phyloP scores from a whole-genome alignment of 2,329 filamentous ascomycete genomes.

The Aspergillus luchuensis region DNA sequence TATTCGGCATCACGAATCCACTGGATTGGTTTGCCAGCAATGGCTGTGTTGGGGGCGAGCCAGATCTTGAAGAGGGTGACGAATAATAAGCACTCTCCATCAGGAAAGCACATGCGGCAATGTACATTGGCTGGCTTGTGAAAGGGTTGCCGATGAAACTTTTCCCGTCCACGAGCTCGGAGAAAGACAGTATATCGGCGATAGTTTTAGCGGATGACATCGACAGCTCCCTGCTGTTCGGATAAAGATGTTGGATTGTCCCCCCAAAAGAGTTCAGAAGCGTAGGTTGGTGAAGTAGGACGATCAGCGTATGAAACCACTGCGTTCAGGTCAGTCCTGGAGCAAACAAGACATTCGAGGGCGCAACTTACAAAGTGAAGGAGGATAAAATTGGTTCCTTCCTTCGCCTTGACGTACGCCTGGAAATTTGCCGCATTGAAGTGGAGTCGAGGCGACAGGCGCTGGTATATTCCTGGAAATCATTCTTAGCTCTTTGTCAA shows the following conservation, averaged over 20 bases:
- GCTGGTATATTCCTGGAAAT: conserved; percentile 63
- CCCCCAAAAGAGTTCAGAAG: conserved; percentile 75
- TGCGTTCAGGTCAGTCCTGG: conserved; percentile 23
- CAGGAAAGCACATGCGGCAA: conserved; percentile 84
- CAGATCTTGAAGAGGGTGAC: conserved; percentile 63
- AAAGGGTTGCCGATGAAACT: conserved; percentile 88
- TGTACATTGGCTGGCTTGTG: conserved; percentile 87
- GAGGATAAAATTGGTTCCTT: conserved; percentile 84
- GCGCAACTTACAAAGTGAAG: conserved; percentile 64
- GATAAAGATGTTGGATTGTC: conserved; percentile 69
- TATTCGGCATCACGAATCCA: conserved; percentile 38
- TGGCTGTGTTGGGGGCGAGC: conserved; percentile 50
- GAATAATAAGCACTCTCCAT: conserved; percentile 77
- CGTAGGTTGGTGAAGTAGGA: conserved; percentile 81
- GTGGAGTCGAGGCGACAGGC: conserved; percentile 71
- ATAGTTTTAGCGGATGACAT: conserved; percentile 93
- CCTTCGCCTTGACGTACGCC: conserved; percentile 75
- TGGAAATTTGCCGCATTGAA: conserved; percentile 88
- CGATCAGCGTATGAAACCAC: conserved; percentile 86
- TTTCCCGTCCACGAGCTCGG: conserved; percentile 80
- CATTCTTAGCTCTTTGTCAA: conserved; percentile 2
- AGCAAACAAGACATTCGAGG: background rate
- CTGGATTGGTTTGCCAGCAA: conserved; percentile 36
- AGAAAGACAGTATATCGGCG: conserved; percentile 83
- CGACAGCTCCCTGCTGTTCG: conserved; percentile 76